Conservation (phyloP, 805 yeast species). For the Kodamaea nitidulidarum region DNA sequence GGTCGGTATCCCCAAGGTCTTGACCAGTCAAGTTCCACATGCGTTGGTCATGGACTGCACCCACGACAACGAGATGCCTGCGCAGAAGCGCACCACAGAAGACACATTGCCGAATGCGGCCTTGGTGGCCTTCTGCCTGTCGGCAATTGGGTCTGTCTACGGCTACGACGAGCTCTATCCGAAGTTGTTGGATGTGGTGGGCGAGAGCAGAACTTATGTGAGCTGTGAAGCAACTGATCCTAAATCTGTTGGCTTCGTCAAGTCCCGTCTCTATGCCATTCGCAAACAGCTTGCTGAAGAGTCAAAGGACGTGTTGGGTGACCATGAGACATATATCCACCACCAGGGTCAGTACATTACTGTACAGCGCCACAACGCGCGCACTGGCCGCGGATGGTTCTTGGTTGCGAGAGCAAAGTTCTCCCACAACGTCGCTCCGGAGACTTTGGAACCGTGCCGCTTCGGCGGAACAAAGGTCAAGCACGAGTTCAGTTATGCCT, state of each 20-base stretch:
- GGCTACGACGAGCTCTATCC: conserved; percentile 96
- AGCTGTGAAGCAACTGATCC: conserved; percentile 67
- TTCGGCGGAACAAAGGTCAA: conserved; percentile 59
- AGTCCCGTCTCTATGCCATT: conserved; percentile 53
- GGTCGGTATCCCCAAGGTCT: conserved; percentile 60
- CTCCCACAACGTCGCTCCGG: conserved; percentile 38
- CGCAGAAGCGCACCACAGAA: conserved; percentile 85
- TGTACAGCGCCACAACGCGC: conserved; percentile 78
- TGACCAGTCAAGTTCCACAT: conserved; percentile 75
- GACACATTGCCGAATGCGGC: conserved; percentile 96
- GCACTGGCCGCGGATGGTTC: conserved; percentile 84
- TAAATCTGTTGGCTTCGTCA: conserved; percentile 52
- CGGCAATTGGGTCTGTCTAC: conserved; percentile 90
- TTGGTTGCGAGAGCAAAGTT: conserved; percentile 86
- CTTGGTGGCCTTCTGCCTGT: conserved; percentile 83
- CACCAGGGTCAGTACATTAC: conserved; percentile 92
- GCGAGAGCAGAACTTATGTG: conserved; percentile 63
- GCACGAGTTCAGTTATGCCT: conserved; percentile 54
- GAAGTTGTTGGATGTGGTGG: conserved; percentile 70
- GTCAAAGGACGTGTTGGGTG: conserved; percentile 48
- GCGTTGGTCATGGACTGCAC: conserved; percentile 97
- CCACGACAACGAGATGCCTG: conserved; percentile 90
- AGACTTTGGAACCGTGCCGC: conserved; percentile 52
- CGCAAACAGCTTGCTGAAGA: conserved; percentile 55
- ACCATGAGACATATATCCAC: conserved; percentile 88